Base-by-base conservation (phyloP, 768 basidiomycete genomes). In the Lyophyllum semitale region DNA sequence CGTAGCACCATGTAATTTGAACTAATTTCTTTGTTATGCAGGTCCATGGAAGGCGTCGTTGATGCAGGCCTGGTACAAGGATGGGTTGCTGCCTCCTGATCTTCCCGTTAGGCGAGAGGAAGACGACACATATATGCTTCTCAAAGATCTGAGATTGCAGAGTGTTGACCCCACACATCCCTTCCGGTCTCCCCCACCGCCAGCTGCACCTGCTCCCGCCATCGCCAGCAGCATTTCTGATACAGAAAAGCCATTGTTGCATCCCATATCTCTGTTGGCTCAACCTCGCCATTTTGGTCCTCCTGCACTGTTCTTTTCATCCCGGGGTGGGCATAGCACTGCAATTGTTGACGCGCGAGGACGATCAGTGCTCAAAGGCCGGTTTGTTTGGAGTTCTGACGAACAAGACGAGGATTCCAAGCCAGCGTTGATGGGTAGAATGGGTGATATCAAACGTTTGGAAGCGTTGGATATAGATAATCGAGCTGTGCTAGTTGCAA, bases 61-160 rank as follows among this genome's bases (percentile, higher is more conserved):
- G 43, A 94, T 94, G 91, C 91, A 93, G 65, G 82, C 85, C 4
- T 94, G 91, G 91, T 92, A 89, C 65, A 89, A 88, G 64, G 92
- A 94, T 57, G 89, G 89, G 8, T 68, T 92, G 18, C 76, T 94
- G 22, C 92, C 92, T 2, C 87, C 86, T 0, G 90, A 93, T 64
- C 81, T 94, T 8, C 92, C 92, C 3, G 85, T 93, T 13, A 78
- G 89, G 58, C 79, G 85, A 41, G 92, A 93, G 65, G 86, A 87
- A 62, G 91, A 92, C 37, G 63, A 74, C 0, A 84, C 83, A 2
- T 93, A 85, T 64, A 78, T 80, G 49, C 74, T 87, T 8, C 76
- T 93, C 56, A 87, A 82, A 65, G 91, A 93, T 59, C 76, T 93
- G 33, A 79, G 90, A 53, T 76, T 88, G 42, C 91, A 91, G 66